phyloP scores from a whole-genome alignment of 352 stramenopile genomes.

The Phytopythium oedochilum region DNA sequence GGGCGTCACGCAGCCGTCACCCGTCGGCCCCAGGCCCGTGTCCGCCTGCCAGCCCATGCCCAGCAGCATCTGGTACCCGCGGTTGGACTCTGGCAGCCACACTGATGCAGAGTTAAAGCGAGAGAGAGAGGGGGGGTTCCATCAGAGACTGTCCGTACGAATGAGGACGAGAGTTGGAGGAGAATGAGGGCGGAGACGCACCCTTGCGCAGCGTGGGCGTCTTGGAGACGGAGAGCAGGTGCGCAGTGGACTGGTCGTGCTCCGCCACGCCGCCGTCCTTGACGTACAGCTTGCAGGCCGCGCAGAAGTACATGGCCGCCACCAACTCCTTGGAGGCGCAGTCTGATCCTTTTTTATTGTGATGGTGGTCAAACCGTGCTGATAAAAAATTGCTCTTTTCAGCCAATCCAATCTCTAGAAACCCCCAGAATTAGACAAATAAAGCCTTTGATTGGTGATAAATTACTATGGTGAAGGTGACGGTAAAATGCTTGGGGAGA shows the following conservation, averaged over 20 bases:
- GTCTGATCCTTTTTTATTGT: too few species aligned
- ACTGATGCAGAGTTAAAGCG: constrained; percentile 22
- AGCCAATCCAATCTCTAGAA: not conserved
- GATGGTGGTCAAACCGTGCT: not conserved
- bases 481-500: too few species aligned
- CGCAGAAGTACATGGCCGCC: constrained; percentile 54
- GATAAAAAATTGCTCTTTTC: not conserved
- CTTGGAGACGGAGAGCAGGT: constrained; percentile 41
- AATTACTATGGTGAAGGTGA: not conserved
- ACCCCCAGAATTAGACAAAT: not conserved
- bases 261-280: constrained; percentile 39
- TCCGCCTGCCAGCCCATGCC: constrained; percentile 54
- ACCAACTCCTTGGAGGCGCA: not conserved
- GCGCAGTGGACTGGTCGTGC: constrained; percentile 49
- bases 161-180: not conserved
- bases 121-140: too few species aligned
- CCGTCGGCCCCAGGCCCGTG: constrained; percentile 26
- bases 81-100: constrained; percentile 67
- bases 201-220: constrained; percentile 44
- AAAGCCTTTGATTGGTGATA: constrained; percentile 16
- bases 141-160: too few species aligned
- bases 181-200: too few species aligned
- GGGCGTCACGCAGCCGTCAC: constrained; percentile 35
- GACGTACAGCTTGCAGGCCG: constrained; percentile 58
- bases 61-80: constrained; percentile 52